phyloP scores from a whole-genome alignment of 2,329 filamentous ascomycete genomes.

The Chalaropsis thielavioides region DNA sequence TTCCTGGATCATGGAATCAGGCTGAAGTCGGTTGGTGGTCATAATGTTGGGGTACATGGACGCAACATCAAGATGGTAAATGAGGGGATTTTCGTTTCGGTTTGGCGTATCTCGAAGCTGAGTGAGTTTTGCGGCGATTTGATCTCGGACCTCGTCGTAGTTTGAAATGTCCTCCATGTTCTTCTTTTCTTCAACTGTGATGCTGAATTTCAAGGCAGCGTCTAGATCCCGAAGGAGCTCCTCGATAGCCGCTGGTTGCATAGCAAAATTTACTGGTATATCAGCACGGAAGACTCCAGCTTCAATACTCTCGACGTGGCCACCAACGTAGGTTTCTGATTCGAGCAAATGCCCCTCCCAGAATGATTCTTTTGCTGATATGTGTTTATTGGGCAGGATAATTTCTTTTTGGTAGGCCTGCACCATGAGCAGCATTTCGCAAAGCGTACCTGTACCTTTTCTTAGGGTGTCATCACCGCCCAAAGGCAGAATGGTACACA shows the following conservation, averaged over 20 bases:
- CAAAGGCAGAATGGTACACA: constrained; percentile 90
- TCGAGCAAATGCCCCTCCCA: constrained; percentile 95
- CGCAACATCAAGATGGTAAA: constrained; percentile 96
- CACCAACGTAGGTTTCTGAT: constrained; percentile 94
- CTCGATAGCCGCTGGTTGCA: constrained; percentile 81
- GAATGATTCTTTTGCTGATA: constrained; percentile 79
- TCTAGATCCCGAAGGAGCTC: constrained; percentile 79
- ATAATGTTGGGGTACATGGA: constrained; percentile 99
- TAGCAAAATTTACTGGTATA: constrained; percentile 82
- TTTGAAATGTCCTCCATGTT: constrained; percentile 64
- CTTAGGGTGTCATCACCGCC: constrained; percentile 83
- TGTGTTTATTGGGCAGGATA: constrained; percentile 89
- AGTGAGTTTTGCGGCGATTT: constrained; percentile 59
- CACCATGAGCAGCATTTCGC: constrained; percentile 98
- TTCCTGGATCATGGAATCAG: constrained; percentile 97
- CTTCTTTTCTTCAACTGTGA: constrained; percentile 72
- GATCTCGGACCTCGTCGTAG: constrained; percentile 68
- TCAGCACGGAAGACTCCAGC: constrained; percentile 92
- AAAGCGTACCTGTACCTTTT: constrained; percentile 96
- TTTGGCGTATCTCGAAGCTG: constrained; percentile 71
- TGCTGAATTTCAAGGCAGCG: constrained; percentile 74
- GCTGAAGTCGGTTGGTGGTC: constrained; percentile 95
- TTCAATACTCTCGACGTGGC: constrained; percentile 98
- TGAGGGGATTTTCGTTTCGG: constrained; percentile 69
- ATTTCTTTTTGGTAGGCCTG: constrained; percentile 89